Base-by-base conservation (phyloP, 1,284 basidiomycete species). In the Porodaedalea pini region DNA sequence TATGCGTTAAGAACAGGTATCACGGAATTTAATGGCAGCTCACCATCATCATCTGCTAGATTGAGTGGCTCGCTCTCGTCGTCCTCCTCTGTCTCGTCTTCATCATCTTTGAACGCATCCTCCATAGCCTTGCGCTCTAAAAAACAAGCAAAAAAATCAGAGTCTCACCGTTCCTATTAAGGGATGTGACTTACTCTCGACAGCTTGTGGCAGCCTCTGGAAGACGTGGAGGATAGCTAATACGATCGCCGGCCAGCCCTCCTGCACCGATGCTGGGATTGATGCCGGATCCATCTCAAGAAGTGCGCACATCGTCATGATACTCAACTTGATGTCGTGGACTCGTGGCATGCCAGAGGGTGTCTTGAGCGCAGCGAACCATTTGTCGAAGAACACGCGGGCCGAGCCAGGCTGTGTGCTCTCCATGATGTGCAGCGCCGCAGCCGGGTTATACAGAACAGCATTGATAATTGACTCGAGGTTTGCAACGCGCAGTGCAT, bases 311-410 rank as follows among this genome's bases (percentile, higher is more conserved):
- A 95, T 73, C 7, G 92, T 83, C 58, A 90, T 70, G 51, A 94
- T 81, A 61, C 82, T 83, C 57, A 96, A 76, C 71, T 91, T 94
- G 80, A 93, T 93, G 71, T 95, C 92, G 69, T 96, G 92, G 37
- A 95, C 91, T n/a, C 92, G 81, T 2, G 88, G 89, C 44, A 94
- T 77, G 50, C 78, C 80, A 29, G 77, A 74, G 21, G 83, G 76
- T 49, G 74, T 72, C 57, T 81, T 83, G 69, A 93, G 88, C 13
- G 82, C 80, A 6, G 71, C 79, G 65, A 92, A 91, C 87, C 91
- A 93, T 61, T 77, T 78, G 64, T 90, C 83, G 67, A 96, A 93
- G 76, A 95, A 91, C 15, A 70, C 65, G 41, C 82, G 82, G 1
- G 86, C 80, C 13, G 76, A 71, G 3, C 84, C 85, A 2, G 83